A percentile compares a stretch with the other conserved stretches of the same genome.
These are phyloP conservation scores for Xylaria longipes DNA, from an alignment of 495 filamentous ascomycete genomes.

Conservation along the genomic window DNA sequence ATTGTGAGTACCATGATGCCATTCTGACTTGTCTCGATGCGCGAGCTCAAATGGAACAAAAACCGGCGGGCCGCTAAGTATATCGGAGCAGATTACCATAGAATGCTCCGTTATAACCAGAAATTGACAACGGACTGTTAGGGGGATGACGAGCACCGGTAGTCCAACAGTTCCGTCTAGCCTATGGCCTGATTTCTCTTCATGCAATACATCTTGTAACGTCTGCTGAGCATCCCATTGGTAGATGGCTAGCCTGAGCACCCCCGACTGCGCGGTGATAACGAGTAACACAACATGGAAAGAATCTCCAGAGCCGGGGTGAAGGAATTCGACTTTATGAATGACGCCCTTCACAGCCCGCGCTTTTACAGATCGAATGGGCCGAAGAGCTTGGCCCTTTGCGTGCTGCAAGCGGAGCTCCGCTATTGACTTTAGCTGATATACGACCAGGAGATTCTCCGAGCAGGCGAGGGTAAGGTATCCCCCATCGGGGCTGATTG, in stretches of 20 bases:
- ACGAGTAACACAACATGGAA: slow-evolving; percentile 78
- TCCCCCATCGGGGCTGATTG: slow-evolving; percentile 74
- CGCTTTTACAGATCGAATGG: slow-evolving; percentile 58
- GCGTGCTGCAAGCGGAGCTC: slow-evolving; percentile 51
- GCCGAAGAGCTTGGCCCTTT: slow-evolving; percentile 42
- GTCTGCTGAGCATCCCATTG: slow-evolving; percentile 69
- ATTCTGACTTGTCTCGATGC: slow-evolving; percentile 38
- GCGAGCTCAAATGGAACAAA: slow-evolving; percentile 47
- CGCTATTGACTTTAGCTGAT: slow-evolving; percentile 61
- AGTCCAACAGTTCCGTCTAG: slow-evolving; percentile 66
- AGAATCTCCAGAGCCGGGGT: slow-evolving; percentile 67
- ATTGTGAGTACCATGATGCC: slow-evolving; percentile 46
- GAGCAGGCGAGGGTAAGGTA: slow-evolving; percentile 55
- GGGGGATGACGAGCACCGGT: slow-evolving; percentile 71
- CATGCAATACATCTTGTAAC: slow-evolving; percentile 43
- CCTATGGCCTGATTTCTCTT: slow-evolving; percentile 53
- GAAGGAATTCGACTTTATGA: slow-evolving; percentile 85
- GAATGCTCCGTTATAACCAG: slow-evolving; percentile 64
- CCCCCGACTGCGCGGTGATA: slow-evolving; percentile 65
- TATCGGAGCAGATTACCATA: slow-evolving; percentile 66
- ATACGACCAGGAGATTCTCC: slow-evolving; percentile 60
- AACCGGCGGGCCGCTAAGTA: slow-evolving; percentile 55
- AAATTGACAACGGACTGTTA: slow-evolving; percentile 69
- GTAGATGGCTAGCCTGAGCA: slow-evolving; percentile 70
- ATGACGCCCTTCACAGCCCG: slow-evolving; percentile 74